phyloP scores from a whole-genome alignment of 2,329 filamentous ascomycete genomes.

The Huntiella omanensis region DNA sequence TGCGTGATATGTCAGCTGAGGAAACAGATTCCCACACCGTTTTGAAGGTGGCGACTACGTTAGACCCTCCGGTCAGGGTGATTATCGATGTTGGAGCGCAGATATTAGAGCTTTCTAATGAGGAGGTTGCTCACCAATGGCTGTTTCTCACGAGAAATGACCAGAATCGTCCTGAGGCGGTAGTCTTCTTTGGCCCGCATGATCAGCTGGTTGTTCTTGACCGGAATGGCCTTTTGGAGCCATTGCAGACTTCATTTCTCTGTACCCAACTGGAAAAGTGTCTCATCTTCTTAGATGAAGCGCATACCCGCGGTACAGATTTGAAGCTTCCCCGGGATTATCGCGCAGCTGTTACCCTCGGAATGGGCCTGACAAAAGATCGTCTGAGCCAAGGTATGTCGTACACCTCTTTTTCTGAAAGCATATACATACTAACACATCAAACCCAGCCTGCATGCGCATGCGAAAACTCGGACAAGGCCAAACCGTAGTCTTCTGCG shows the following conservation, averaged over 20 bases:
- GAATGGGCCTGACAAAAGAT: slow-evolving; percentile 48
- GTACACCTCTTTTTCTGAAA: background rate
- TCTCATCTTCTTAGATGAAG: slow-evolving; percentile 50
- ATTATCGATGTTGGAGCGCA: slow-evolving; percentile 55
- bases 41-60: slow-evolving; percentile 23
- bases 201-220: slow-evolving; percentile 38
- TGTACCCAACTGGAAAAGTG: slow-evolving; percentile 35
- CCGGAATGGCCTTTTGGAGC: slow-evolving; percentile 24
- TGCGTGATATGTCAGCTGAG: background rate
- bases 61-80: slow-evolving; percentile 29
- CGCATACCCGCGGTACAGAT: slow-evolving; percentile 52
- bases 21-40: slow-evolving; percentile 23
- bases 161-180: slow-evolving; percentile 13
- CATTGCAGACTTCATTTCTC: slow-evolving; percentile 40
- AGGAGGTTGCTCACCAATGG: slow-evolving; percentile 34
- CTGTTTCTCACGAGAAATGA: slow-evolving; percentile 18
- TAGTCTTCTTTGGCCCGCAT: slow-evolving; percentile 37
- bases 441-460: slow-evolving; percentile 41
- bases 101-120: slow-evolving; percentile 44
- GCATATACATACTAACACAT: background rate
- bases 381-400: slow-evolving; percentile 45
- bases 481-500: slow-evolving; percentile 43
- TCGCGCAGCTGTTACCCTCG: slow-evolving; percentile 48
- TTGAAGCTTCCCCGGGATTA: slow-evolving; percentile 39
- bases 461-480: slow-evolving; percentile 49